Conservation (phyloP, 495 filamentous ascomycete genomes). For the Clohesyomyces aquaticus region DNA sequence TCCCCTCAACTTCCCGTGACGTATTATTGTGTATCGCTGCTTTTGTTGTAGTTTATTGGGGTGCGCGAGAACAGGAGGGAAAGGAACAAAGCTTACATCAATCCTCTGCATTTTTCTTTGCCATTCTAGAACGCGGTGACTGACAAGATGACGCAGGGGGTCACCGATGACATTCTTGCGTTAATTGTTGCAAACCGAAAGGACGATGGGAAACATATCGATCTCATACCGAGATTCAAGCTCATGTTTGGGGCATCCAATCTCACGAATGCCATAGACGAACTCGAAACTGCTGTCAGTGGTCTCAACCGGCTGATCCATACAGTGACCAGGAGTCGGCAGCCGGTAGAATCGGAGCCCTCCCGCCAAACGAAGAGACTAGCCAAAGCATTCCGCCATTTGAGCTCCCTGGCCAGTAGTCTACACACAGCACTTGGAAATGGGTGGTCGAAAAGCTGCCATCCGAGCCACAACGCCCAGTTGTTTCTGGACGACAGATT, state of each 20-base stretch:
- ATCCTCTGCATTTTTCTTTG: no score
- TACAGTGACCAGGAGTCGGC: neutral
- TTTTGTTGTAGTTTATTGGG: no score
- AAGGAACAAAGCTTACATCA: no score
- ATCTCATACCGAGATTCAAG: neutral
- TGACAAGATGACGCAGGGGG: neutral
- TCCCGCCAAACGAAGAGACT: neutral
- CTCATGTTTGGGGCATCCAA: neutral
- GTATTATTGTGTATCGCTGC: no score
- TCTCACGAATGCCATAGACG: neutral
- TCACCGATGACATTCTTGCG: conserved; percentile 1
- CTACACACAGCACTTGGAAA: neutral
- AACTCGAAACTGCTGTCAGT: neutral
- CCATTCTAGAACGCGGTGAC: neutral
- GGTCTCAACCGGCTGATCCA: neutral
- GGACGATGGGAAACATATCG: neutral
- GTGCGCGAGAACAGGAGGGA: no score
- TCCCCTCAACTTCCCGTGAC: no score
- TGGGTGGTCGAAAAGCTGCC: neutral
- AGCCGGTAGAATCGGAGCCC: neutral
- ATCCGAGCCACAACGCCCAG: conserved; percentile 1
- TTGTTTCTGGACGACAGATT: conserved; percentile 6
- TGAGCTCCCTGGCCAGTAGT: neutral
- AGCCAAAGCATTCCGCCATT: neutral
- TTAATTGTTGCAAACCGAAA: neutral